phyloP scores from a whole-genome alignment of 768 basidiomycete genomes.

The Calocybe indica region DNA sequence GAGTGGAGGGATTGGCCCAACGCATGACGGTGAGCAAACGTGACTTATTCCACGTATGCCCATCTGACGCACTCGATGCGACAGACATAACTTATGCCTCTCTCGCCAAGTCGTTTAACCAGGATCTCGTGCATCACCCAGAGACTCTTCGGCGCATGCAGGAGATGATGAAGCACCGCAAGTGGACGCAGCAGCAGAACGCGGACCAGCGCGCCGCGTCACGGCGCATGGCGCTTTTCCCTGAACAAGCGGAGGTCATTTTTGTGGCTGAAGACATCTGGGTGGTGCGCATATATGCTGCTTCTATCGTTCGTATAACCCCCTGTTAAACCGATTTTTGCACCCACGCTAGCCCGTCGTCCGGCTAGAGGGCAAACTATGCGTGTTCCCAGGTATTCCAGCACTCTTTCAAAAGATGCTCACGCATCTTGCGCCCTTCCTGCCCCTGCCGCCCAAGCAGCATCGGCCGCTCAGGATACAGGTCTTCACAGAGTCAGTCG shows the following conservation, averaged over 20 bases:
- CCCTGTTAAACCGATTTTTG: conserved; percentile 1
- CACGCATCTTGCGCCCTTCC: conserved; percentile 60
- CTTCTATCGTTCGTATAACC: neutral
- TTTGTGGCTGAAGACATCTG: conserved; percentile 78
- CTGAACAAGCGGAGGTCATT: conserved; percentile 68
- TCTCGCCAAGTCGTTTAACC: conserved; percentile 79
- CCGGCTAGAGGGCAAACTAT: conserved; percentile 78
- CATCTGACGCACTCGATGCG: neutral
- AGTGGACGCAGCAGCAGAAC: conserved; percentile 56
- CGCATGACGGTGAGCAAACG: conserved; percentile 66
- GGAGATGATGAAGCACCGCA: conserved; percentile 48
- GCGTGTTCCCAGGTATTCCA: conserved; percentile 91
- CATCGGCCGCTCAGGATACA: conserved; percentile 77
- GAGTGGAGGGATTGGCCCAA: conserved; percentile 87
- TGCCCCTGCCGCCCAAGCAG: conserved; percentile 71
- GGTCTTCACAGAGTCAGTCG: conserved; percentile 72
- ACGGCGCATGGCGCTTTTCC: conserved; percentile 88
- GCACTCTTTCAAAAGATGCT: conserved; percentile 79
- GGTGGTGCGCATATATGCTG: conserved; percentile 53
- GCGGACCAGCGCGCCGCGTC: conserved; percentile 73
- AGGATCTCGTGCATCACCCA: conserved; percentile 62
- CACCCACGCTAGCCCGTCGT: conserved; percentile 63
- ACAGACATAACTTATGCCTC: conserved; percentile 87
- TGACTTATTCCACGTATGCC: neutral
- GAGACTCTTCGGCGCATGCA: conserved; percentile 77